Evolutionary conservation across 768 basidiomycete species (phyloP), one percentile per base, ranked within the genome.

Genomic region (Psilocybe tampanensis): DNA sequence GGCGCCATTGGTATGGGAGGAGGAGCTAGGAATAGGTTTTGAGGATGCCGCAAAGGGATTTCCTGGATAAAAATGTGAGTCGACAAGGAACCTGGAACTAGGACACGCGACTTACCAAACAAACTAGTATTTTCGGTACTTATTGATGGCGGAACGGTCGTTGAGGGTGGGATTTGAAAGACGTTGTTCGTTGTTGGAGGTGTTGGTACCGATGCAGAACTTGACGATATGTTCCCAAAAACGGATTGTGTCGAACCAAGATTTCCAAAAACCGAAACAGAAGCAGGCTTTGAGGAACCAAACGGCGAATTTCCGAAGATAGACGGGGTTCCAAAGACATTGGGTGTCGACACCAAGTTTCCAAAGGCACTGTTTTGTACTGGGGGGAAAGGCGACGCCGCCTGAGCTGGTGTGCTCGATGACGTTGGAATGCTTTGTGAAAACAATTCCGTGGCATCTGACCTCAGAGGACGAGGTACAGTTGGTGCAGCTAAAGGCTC

Each of bases 301-400:
- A 62, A 61, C 43, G 62, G 54, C n/a, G 66, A 43, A 23, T 49
- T 55, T 11, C 67, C 63, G 47, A 68, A 68, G 3, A 66, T 54
- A 47, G 61, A 60, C 13, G 66, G 61, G 6, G 58, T 59, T 18
- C 73, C 74, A 55, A 80, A 80, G 12, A 75, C 69, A 15, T 76
- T 73, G 15, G 73, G 75, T 3, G 74, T 67, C 5, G 77, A 67
- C 2, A 73, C 67, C 12, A 81, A 64, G 36, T 62, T 64, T 3
- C 76, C 72, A 56, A 81, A 80, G 2, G 79, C 79, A 44, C 74
- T 73, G 13, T 60, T 56, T 17, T 68, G 61, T 17, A 65, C 59
- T 11, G 70, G 52, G 9, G 66, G 48, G 7, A 59, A 54, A n/a
- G 49, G 44, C 29, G 55, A 47, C 24, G 63, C 44, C 11, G 39